Evolutionary conservation across 2,329 filamentous ascomycete species (phyloP).

Genomic region (Colletotrichum phormii): DNA sequence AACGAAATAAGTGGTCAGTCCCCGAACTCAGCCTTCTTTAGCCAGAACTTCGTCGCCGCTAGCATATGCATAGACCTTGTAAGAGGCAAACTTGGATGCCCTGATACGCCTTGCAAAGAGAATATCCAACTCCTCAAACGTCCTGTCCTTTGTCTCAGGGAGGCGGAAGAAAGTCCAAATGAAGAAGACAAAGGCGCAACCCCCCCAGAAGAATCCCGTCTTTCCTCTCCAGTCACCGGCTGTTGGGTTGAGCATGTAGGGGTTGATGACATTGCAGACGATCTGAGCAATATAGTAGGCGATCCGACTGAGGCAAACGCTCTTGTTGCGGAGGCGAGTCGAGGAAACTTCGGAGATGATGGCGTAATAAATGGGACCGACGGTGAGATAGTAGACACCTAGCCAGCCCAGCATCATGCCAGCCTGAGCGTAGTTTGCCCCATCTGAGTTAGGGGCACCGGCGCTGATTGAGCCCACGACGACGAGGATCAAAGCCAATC

Average conservation of each 20-base stretch:
- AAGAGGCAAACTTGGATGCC: slow-evolving; percentile 17
- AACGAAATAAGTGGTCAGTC: not conserved
- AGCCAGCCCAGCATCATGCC: slow-evolving; percentile 57
- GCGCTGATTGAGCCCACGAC: slow-evolving; percentile 56
- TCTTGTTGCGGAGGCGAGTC: slow-evolving; percentile 54
- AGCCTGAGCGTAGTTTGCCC: slow-evolving; percentile 52
- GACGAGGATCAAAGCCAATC: slow-evolving; percentile 51
- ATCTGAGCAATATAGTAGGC: slow-evolving; percentile 54
- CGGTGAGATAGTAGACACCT: slow-evolving; percentile 53
- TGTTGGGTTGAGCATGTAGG: slow-evolving; percentile 49
- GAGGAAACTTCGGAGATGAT: slow-evolving; percentile 51
- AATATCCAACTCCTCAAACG: slow-evolving; percentile 49
- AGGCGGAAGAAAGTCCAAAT: slow-evolving; percentile 50
- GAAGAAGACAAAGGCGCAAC: slow-evolving; percentile 33
- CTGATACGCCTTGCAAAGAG: slow-evolving; percentile 40
- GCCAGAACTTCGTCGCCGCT: slow-evolving; percentile 20
- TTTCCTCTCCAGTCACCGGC: slow-evolving; percentile 49
- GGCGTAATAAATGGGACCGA: slow-evolving; percentile 56
- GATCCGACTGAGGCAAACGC: slow-evolving; percentile 53
- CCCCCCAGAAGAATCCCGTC: slow-evolving; percentile 48
- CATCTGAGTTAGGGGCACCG: slow-evolving; percentile 46
- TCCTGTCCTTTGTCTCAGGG: slow-evolving; percentile 47
- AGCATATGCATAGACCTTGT: slow-evolving; percentile 26
- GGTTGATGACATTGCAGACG: slow-evolving; percentile 47
- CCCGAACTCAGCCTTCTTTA: not conserved